These are phyloP conservation scores for Lactifluus piperatus DNA, from an alignment of 768 basidiomycete species.

Conservation along the genomic window DNA sequence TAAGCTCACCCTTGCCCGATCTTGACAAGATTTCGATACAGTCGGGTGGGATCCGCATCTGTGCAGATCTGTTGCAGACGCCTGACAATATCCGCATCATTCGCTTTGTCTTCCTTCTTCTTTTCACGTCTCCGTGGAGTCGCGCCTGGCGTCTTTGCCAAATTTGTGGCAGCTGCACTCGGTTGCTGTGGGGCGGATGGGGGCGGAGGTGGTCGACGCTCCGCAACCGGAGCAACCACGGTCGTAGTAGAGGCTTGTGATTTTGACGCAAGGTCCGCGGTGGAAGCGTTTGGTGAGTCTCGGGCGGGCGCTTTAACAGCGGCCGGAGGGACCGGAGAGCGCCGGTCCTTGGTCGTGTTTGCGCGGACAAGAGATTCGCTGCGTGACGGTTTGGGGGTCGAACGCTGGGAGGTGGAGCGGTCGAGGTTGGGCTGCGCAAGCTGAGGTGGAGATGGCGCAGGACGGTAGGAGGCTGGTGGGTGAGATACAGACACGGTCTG, in stretches of 20 bases:
- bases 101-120: slow-evolving; percentile 68
- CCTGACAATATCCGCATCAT: slow-evolving; percentile 84
- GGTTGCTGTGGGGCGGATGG: slow-evolving; percentile 39
- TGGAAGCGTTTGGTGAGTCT: slow-evolving; percentile 14
- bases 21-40: slow-evolving; percentile 90
- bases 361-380: slow-evolving; percentile 42
- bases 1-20: slow-evolving; percentile 88
- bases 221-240: background rate
- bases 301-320: slow-evolving; percentile 18
- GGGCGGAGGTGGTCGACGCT: slow-evolving; percentile 29
- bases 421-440: slow-evolving; percentile 64
- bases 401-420: slow-evolving; percentile 80
- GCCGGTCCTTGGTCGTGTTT: slow-evolving; percentile 60
- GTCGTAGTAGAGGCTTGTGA: background rate
- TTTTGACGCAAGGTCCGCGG: slow-evolving; percentile 13
- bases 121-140: slow-evolving; percentile 84
- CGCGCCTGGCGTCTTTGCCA: slow-evolving; percentile 65
- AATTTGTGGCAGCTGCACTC: slow-evolving; percentile 53
- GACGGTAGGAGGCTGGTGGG: slow-evolving; percentile 56
- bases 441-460: slow-evolving; percentile 66
- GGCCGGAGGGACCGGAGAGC: slow-evolving; percentile 31
- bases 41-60: slow-evolving; percentile 90
- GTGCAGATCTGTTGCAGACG: slow-evolving; percentile 92
- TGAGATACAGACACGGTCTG: slow-evolving; percentile 16
- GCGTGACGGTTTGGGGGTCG: slow-evolving; percentile 36